Base-by-base conservation (phyloP, 441 rosid genomes). In the Iberis amara region DNA sequence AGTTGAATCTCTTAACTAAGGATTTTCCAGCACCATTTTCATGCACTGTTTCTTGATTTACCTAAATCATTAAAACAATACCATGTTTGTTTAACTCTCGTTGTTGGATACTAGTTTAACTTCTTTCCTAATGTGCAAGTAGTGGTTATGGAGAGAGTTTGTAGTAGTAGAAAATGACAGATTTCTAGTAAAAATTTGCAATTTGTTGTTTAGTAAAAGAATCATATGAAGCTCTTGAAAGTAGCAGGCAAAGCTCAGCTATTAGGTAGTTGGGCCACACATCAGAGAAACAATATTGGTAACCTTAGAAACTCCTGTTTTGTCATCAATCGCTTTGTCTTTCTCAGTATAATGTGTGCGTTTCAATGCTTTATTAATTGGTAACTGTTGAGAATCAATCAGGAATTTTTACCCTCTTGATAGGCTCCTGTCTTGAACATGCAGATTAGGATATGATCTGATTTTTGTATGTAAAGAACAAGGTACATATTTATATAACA, bases 241-340 rank as follows among this genome's bases (percentile, higher is more conserved):
- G 46, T 44, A 35, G 53, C 66, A 46, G 10, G 52, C 53, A 50
- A 59, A 33, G 70, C 61, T 59, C 30, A 40, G 57, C 65, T 54
- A 62, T 60, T 60, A 41, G 48, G 66, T 42, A 27, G 62, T 48
- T 60, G 42, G 70, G 71, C 66, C 66, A 59, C 57, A 66, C 61
- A 53, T 53, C 47, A 41, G 5, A 47, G 56, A 49, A 46, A 66
- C 62, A 54, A 41, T 47, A 28, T 26, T 55, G 48, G 71, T 40
- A 66, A 66, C 71, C 66, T 55, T 48, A 54, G 62, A 66, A 47
- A 42, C 71, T 66, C 66, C 62, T 60, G 58, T 66, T 60, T 55
- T 55, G 66, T 60, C 66, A 33, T 54, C 43, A 48, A 45, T 40
- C 41, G 45, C 27, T 28, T 48, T 66, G 71, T 66, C 69, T 31